A percentile compares a stretch with the other conserved stretches of the same genome.
phyloP scores from a whole-genome alignment of 768 basidiomycete species.

The Kwoniella sp. region DNA sequence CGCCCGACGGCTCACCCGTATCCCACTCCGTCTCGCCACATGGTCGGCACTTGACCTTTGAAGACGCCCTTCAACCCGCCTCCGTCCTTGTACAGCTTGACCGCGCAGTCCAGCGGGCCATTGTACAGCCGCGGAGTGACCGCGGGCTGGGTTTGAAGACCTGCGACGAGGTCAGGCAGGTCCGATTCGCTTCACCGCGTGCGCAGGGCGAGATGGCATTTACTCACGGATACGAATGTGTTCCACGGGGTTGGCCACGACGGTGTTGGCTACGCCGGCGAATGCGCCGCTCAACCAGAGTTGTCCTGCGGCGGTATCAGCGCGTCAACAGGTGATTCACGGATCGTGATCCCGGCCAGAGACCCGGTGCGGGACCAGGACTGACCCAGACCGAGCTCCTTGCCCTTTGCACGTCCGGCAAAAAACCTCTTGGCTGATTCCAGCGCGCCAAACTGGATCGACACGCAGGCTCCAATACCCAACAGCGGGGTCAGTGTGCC shows the following conservation, averaged over 20 bases:
- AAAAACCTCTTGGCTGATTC: constrained; percentile 81
- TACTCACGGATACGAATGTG: constrained; percentile 89
- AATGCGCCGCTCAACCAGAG: constrained; percentile 71
- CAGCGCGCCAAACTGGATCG: constrained; percentile 89
- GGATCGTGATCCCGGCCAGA: too few species aligned
- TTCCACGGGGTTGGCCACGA: constrained; percentile 93
- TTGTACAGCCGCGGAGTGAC: constrained; percentile 67
- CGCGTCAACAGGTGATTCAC: too few species aligned
- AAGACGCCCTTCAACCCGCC: constrained; percentile 80
- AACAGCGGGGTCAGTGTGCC: constrained; percentile 84
- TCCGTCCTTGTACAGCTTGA: constrained; percentile 64
- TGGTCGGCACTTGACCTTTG: constrained; percentile 86
- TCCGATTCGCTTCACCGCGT: background rate
- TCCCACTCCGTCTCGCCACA: constrained; percentile 56
- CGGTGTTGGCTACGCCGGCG: constrained; percentile 83
- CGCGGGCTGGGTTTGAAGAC: constrained; percentile 79
- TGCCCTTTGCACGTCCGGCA: constrained; percentile 59
- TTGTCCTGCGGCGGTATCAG: constrained; percentile 53
- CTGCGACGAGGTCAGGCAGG: constrained; percentile 50
- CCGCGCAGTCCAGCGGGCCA: constrained; percentile 83
- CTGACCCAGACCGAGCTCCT: constrained; percentile 64
- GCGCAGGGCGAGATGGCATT: background rate
- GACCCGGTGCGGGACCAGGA: background rate
- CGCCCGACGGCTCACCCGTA: constrained; percentile 51
- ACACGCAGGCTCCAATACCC: constrained; percentile 90